Evolutionary conservation across 257 asterid genomes (phyloP).

Genomic region (Linaria vulgaris): DNA sequence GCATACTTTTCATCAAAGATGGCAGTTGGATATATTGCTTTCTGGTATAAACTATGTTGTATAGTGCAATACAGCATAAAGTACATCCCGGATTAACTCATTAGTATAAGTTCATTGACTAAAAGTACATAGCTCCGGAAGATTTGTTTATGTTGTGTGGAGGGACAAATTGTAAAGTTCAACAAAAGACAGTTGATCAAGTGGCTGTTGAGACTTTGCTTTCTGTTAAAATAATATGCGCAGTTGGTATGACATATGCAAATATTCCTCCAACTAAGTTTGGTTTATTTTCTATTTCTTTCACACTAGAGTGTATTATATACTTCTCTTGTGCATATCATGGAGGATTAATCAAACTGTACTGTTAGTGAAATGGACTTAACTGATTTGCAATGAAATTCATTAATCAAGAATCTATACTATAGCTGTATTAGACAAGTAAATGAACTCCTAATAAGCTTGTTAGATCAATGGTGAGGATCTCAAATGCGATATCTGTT

Average conservation of each 20-base stretch:
- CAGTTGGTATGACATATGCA: slow-evolving; percentile 18
- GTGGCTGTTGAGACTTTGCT: slow-evolving; percentile 40
- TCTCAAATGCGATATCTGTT: too few relatives aligned
- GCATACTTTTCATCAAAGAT: background rate
- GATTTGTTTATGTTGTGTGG: slow-evolving; percentile 26
- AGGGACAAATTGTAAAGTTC: slow-evolving; percentile 23
- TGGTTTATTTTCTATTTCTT: slow-evolving; percentile 9
- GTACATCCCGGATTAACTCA: slow-evolving; percentile 25
- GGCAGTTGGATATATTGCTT: slow-evolving; percentile 27
- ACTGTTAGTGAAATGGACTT: slow-evolving; percentile 16
- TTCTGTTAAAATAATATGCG: slow-evolving; percentile 26
- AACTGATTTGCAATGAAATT: background rate
- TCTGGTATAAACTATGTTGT: slow-evolving; percentile 23
- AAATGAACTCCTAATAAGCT: background rate
- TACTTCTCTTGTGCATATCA: background rate
- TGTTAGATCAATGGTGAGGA: background rate
- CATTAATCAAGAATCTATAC: background rate
- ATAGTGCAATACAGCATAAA: slow-evolving; percentile 30
- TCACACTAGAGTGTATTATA: slow-evolving; percentile 5
- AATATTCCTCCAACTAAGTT: slow-evolving; percentile 22
- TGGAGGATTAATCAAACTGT: background rate
- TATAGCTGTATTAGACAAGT: background rate
- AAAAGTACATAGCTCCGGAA: slow-evolving; percentile 29
- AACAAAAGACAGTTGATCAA: slow-evolving; percentile 21
- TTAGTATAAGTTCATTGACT: slow-evolving; percentile 29